These are phyloP conservation scores for Sporothrix schenckii DNA, from an alignment of 2,329 filamentous ascomycete genomes.

Conservation along the genomic window DNA sequence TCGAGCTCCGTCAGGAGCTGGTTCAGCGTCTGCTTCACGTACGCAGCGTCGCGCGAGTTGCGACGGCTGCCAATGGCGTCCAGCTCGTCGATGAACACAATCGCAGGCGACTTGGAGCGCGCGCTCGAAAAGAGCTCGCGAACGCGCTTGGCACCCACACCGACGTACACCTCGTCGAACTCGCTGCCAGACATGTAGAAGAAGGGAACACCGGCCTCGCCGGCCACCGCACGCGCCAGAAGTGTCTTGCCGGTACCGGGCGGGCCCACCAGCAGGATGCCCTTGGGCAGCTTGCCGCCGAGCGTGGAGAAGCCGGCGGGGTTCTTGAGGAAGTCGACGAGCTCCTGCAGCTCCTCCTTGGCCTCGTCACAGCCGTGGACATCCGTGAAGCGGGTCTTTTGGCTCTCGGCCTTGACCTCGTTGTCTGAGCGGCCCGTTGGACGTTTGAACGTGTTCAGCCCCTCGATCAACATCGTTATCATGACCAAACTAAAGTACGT, in stretches of 20 bases:
- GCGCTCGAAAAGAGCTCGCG: constrained; percentile 58
- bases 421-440: constrained; percentile 69
- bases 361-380: constrained; percentile 98
- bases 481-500: constrained; percentile 78
- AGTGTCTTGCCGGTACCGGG: constrained; percentile 98
- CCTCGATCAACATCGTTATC: constrained; percentile 81
- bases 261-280: constrained; percentile 90
- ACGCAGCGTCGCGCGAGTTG: constrained; percentile 88
- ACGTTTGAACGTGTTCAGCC: constrained; percentile 76
- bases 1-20: constrained; percentile 96
- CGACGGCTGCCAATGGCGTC: constrained; percentile 94
- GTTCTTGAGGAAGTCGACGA: constrained; percentile 93
- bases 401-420: constrained; percentile 89
- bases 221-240: constrained; percentile 90
- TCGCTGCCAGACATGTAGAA: constrained; percentile 99
- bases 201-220: constrained; percentile 96
- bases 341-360: constrained; percentile 95
- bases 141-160: constrained; percentile 77
- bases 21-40: constrained; percentile 96
- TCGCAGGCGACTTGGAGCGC: constrained; percentile 51
- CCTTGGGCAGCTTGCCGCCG: constrained; percentile 95
- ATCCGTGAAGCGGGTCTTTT: constrained; percentile 87
- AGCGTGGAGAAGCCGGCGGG: constrained; percentile 92
- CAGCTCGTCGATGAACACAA: constrained; percentile 84
- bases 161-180: constrained; percentile 98